Conservation (phyloP, 2,329 filamentous ascomycete genomes). For the Canariomyces notabilis region DNA sequence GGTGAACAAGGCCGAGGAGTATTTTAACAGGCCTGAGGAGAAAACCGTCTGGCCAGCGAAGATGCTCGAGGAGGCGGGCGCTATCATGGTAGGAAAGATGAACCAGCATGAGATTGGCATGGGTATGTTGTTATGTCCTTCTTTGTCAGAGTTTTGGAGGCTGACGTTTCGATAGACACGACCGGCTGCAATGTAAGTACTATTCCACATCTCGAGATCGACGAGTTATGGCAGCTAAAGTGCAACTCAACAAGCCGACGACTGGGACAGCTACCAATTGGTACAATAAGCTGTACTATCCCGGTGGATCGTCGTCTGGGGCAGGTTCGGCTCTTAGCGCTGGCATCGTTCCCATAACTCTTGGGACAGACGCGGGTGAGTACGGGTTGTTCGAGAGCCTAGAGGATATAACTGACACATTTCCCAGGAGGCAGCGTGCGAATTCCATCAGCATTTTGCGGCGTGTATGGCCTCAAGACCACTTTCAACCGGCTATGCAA, state of each 20-base stretch:
- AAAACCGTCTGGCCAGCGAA: conserved; percentile 65
- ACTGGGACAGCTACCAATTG: conserved; percentile 75
- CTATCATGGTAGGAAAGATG: conserved; percentile 68
- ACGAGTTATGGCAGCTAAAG: background rate
- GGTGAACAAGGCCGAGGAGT: conserved; percentile 49
- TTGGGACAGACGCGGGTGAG: conserved; percentile 65
- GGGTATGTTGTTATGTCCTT: conserved; percentile 39
- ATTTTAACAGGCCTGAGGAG: conserved; percentile 44
- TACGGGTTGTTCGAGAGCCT: background rate
- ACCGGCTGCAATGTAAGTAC: conserved; percentile 68
- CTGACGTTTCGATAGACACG: conserved; percentile 50
- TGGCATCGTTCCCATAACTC: conserved; percentile 68
- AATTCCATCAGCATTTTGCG: conserved; percentile 70
- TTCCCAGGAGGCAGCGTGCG: conserved; percentile 60
- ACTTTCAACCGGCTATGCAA: conserved; percentile 64
- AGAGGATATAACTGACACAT: background rate
- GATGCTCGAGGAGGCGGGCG: conserved; percentile 69
- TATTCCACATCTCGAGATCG: too few species aligned
- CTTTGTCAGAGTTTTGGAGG: background rate
- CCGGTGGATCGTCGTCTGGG: conserved; percentile 76
- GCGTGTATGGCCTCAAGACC: conserved; percentile 76
- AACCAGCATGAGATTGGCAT: conserved; percentile 78
- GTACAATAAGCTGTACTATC: conserved; percentile 70
- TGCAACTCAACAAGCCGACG: conserved; percentile 47
- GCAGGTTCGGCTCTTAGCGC: conserved; percentile 64